Base-by-base conservation (phyloP, 2,329 filamentous ascomycete species). In the Talaromyces albobiverticillius region DNA sequence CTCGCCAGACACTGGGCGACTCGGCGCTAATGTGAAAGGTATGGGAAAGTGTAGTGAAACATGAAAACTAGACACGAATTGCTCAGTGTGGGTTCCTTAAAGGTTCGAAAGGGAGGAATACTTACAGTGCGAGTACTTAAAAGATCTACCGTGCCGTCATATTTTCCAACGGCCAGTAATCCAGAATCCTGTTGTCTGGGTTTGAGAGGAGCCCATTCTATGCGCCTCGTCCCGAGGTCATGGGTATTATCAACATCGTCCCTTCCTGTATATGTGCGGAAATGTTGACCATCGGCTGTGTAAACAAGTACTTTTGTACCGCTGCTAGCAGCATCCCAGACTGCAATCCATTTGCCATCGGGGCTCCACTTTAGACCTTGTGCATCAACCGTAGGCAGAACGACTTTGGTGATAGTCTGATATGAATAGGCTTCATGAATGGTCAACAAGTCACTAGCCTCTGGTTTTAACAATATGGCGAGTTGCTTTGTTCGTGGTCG, bases 321-420 rank as follows among this genome's bases (percentile, higher is more conserved):
- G 6, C 71, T 67, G 53, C 76, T 79, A 2, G 80, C 72, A 29
- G 78, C 68, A 60, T 85, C 83, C 73, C 82, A 79, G 3, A 84
- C 64, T 1, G 76, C 79, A 55, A 85, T 69, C 83, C 83, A 86
- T 56, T 74, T 72, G 3, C 82, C 82, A 65, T 84, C 80, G 0
- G 77, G 75, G 58, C 80, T 84, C 82, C 82, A 86, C 62, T 78
- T 79, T 32, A 86, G 51, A 0, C 79, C 79, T 56, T 81, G 79
- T 1, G 80, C 82, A 69, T 86, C 82, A 14, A 74, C 63, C 2
- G 81, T 84, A 1, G 79, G 60, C 6, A 81, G 63, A 2, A 67
- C 62, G 5, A 68, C 62, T 8, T 65, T 66, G 9, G 62, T 62
- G 4, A 73, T 60, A 2, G 68, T 60, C 18, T 70, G 66, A 49